Evolutionary conservation across 139 green algal genomes (phyloP).

Genomic region (Dunaliella primolecta): DNA sequence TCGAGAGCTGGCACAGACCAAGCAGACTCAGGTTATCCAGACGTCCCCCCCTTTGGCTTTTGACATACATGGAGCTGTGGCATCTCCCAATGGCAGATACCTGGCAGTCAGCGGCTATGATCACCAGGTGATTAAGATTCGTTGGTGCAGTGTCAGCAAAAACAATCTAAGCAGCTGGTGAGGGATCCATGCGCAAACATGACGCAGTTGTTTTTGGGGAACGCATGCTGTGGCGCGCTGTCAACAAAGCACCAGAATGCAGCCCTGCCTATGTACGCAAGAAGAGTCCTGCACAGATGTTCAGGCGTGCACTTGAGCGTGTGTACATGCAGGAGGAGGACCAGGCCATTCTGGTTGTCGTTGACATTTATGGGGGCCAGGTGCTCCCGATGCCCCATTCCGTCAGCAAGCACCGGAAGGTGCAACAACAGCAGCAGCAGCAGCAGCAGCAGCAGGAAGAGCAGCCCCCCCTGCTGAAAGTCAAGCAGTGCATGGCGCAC

Average conservation of each 20-base stretch:
- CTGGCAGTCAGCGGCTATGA: conserved; percentile 5
- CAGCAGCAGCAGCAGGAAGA: neutral
- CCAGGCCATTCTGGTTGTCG: conserved; percentile 14
- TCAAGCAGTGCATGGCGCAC: conserved; percentile 20
- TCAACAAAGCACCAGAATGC: neutral
- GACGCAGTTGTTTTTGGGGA: neutral
- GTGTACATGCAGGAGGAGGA: conserved; percentile 9
- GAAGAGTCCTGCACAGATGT: too few species aligned
- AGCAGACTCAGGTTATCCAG: neutral
- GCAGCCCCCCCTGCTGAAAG: neutral
- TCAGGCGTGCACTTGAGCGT: too few species aligned
- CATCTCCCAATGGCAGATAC: neutral
- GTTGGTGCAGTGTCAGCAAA: neutral
- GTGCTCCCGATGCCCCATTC: neutral
- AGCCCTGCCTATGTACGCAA: neutral
- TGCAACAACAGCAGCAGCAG: neutral
- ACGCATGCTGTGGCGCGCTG: neutral
- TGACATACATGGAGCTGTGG: neutral
- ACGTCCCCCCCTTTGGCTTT: neutral
- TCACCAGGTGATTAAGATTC: neutral
- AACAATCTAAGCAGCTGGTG: neutral
- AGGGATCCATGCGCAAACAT: neutral
- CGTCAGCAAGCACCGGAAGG: neutral
- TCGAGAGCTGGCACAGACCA: too few species aligned
- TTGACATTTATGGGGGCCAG: conserved; percentile 31